Conservation (phyloP, 2,329 filamentous ascomycete genomes). For the Calonectria pseudoreteaudii region DNA sequence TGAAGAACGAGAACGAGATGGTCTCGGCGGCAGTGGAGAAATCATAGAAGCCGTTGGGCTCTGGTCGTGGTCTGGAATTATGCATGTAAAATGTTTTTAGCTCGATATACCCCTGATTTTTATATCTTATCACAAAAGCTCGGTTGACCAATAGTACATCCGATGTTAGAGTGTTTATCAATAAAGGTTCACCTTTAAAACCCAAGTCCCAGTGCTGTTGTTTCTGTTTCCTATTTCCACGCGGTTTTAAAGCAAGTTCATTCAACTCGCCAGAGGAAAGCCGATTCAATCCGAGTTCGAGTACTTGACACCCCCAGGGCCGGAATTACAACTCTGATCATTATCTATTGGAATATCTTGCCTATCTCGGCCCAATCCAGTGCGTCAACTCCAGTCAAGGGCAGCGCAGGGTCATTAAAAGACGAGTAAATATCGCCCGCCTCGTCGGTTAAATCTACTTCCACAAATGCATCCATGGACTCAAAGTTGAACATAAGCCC, state of each 20-base stretch:
- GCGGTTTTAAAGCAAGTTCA: no score
- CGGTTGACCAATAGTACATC: no score
- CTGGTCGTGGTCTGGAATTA: background rate
- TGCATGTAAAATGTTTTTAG: background rate
- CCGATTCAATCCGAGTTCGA: background rate
- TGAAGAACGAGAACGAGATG: background rate
- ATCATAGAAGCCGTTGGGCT: background rate
- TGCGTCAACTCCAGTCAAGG: constrained; percentile 45
- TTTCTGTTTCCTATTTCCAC: no score
- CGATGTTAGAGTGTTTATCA: background rate
- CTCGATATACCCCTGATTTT: background rate
- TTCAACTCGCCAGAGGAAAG: background rate
- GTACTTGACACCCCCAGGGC: background rate
- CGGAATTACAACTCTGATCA: no score
- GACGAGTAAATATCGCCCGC: constrained; percentile 44
- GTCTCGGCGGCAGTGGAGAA: background rate
- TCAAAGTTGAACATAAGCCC: constrained; percentile 26
- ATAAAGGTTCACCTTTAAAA: background rate
- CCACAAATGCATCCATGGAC: constrained; percentile 30
- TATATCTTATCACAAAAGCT: no score
- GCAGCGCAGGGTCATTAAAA: constrained; percentile 44
- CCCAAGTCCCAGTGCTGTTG: no score
- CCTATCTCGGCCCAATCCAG: constrained; percentile 44
- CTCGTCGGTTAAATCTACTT: constrained; percentile 38
- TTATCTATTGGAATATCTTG: constrained; percentile 38